Evolutionary conservation across 768 basidiomycete genomes (phyloP).

Genomic region (Chlorophyllum brunneum): DNA sequence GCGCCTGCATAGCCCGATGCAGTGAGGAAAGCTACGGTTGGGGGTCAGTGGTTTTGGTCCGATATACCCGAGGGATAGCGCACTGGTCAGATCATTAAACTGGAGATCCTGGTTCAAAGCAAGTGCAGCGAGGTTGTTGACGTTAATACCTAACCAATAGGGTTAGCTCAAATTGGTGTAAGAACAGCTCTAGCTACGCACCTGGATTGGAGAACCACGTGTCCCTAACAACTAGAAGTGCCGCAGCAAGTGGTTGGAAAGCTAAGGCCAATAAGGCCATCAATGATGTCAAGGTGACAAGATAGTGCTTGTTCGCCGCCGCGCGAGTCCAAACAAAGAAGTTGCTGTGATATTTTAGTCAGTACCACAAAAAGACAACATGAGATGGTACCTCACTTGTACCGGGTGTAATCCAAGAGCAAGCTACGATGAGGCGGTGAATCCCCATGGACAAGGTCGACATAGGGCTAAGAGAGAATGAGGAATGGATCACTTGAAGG

Average conservation of each 20-base stretch:
- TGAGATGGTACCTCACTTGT: constrained; percentile 30
- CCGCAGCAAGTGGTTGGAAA: constrained; percentile 51
- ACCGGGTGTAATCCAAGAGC: constrained; percentile 51
- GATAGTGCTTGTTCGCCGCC: constrained; percentile 42
- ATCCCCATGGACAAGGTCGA: constrained; percentile 53
- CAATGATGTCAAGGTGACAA: constrained; percentile 45
- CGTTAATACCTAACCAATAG: constrained; percentile 28
- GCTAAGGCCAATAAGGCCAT: constrained; percentile 44
- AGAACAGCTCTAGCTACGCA: constrained; percentile 16
- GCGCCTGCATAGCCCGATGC: constrained; percentile 55
- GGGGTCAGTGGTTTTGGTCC: neutral
- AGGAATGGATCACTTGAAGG: neutral
- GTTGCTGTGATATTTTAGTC: constrained; percentile 28
- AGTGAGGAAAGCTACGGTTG: constrained; percentile 40
- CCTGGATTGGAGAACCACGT: constrained; percentile 41
- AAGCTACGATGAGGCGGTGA: constrained; percentile 49
- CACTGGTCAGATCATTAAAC: constrained; percentile 46
- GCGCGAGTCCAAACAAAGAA: constrained; percentile 45
- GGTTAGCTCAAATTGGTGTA: neutral
- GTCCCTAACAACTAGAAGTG: constrained; percentile 44
- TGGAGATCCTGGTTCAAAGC: constrained; percentile 42
- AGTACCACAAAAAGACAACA: neutral
- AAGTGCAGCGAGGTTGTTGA: constrained; percentile 34
- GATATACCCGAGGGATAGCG: constrained; percentile 13
- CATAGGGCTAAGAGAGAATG: constrained; percentile 39